Evolutionary conservation across 2,329 filamentous ascomycete species (phyloP), one percentile per base, ranked within the genome.

Genomic region (Colletotrichum viniferum): DNA sequence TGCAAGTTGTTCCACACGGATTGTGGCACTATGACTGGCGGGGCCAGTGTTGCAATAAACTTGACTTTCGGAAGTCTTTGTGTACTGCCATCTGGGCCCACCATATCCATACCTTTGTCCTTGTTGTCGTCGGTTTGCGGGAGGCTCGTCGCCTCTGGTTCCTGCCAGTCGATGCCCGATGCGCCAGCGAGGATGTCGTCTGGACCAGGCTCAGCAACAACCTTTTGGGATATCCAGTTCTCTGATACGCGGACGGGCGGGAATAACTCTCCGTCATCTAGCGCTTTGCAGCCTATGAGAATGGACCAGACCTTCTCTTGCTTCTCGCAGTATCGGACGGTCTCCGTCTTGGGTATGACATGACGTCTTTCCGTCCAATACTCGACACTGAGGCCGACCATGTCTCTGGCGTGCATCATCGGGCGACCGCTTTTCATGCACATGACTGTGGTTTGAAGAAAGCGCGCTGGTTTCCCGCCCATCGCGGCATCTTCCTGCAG

Each of bases 11-110:
- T 86, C 80, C 93, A 93, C 21, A 93, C 88, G 43, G 87, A 87
- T 61, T 92, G 89, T 0, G 95, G 93, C 6, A 97, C 87, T 14
- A 93, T 88, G 12, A 97, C 85, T 0, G 95, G 94, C 3, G 95
- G 95, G 71, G 95, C 91, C 68, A 97, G 92, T 13, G 90, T 91
- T 4, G 94, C 94, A 58, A 93, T 90, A 82, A 97, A 97, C 78
- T 93, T 91, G 74, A 95, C 92, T 68, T 95, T 91, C 5, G 94
- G 93, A 6, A 94, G 87, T 76, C 91, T 91, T 2, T 87, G 86
- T 4, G 82, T 86, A 21, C 86, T 82, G 60, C 84, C 81, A 77
- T 85, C 78, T 74, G 86, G 82, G n/a, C 88, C 86, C 38, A 92
- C 85, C 65, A 90, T 83, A 58, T 90, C 87, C 84, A 92, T 90